Base-by-base conservation (phyloP, 306 rosid species). In the Rosa lucieae region DNA sequence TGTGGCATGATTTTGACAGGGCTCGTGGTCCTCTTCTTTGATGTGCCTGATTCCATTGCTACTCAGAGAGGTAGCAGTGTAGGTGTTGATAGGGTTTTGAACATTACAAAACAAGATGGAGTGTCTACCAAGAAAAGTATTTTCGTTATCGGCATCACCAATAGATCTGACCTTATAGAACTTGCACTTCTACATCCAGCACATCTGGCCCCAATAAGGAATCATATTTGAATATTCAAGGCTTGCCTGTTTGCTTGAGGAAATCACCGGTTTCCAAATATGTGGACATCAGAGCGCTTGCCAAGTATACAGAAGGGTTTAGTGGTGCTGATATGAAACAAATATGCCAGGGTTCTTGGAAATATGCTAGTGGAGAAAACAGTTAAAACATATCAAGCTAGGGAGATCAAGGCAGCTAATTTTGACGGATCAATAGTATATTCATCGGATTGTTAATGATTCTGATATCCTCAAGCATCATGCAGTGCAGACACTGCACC, bases 131-230 rank as follows among this genome's bases (percentile, higher is more conserved):
- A 32, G 37, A 32, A 32, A 32, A 32, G 37, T 32, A 1, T 32
- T 32, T 32, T 32, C 37, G 0, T 11, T 42, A 81, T 81, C 29
- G 81, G 81, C 49, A 84, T 84, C 11, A 86, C 84, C 66, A 82
- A 82, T 69, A 81, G 89, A 52, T 84, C 86, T 17, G 89, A 86
- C 70, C 79, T 86, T 44, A 84, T 86, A 23, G 84, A 85, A 69
- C 83, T 85, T 43, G 88, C 88, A 52, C 86, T 82, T 76, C 88
- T 85, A 14, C 82, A 86, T 7, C 88, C 86, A 42, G 84, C 82
- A n/a, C 84, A 86, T 55, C 82, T 86, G 2, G 84, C 5, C 84
- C 84, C 0, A 80, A 76, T 8, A 81, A 81, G 73, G 73, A 71
- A 40, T 81, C 84, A 26, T 66, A 77, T 17, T 65, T 73, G 61